Evolutionary conservation across 2,329 filamentous ascomycete genomes (phyloP).

Genomic region (Trichoderma sp.): DNA sequence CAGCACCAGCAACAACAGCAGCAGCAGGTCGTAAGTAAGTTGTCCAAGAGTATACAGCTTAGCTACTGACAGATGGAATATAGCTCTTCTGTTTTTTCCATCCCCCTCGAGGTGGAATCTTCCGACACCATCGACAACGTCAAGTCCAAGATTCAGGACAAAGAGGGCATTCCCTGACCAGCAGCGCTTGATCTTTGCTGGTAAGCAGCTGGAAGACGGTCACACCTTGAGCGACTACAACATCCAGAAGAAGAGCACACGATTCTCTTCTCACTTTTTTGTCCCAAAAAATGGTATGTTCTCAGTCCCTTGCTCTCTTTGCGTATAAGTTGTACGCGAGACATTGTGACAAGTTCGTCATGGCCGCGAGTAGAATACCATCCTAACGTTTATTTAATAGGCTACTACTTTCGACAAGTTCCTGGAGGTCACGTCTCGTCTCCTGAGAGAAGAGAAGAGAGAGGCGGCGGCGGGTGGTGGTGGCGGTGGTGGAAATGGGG

Average conservation of each 20-base stretch:
- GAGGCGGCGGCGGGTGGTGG: too few relatives aligned
- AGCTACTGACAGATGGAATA: neutral
- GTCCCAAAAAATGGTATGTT: neutral
- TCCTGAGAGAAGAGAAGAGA: too few relatives aligned
- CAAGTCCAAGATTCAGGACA: slow-evolving; percentile 94
- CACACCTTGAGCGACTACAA: slow-evolving; percentile 92
- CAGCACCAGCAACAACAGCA: neutral
- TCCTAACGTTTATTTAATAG: neutral
- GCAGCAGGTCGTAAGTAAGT: neutral
- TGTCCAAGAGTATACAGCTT: neutral
- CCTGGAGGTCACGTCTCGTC: neutral
- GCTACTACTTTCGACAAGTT: neutral
- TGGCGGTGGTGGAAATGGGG: too few relatives aligned
- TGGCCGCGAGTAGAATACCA: neutral
- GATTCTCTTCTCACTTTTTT: neutral
- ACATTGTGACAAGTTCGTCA: too few relatives aligned
- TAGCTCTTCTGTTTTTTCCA: neutral
- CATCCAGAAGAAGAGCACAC: slow-evolving; percentile 90
- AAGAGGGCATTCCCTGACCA: slow-evolving; percentile 98
- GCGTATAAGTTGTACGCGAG: neutral
- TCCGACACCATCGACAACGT: too few relatives aligned
- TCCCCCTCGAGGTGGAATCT: too few relatives aligned
- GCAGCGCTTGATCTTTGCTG: slow-evolving; percentile 93
- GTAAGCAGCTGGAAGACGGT: slow-evolving; percentile 94
- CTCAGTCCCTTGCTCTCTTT: neutral